A percentile compares a stretch with the other conserved stretches of the same genome.
These are phyloP conservation scores for Microcera coccophila DNA, from an alignment of 2,329 filamentous ascomycete genomes.

Conservation along the genomic window DNA sequence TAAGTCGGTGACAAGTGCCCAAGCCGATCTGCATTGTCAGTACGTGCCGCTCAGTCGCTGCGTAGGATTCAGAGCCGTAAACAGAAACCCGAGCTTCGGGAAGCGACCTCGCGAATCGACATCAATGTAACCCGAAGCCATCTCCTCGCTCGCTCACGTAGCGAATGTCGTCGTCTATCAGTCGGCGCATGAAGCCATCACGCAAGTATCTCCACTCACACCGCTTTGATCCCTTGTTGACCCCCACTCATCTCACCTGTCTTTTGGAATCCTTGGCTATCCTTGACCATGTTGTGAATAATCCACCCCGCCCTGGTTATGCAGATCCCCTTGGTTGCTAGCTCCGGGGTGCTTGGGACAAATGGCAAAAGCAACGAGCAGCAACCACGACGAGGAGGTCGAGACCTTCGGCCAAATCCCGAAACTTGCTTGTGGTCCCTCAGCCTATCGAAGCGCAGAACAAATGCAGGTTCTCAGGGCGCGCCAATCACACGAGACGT, in stretches of 20 bases:
- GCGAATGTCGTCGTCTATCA: background rate
- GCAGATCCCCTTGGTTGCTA: constrained; percentile 14
- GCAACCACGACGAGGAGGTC: constrained; percentile 3
- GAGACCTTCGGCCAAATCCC: constrained; percentile 23
- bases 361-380: constrained; percentile 4
- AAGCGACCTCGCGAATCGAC: background rate
- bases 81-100: background rate
- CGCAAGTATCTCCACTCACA: constrained; percentile 10
- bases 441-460: background rate
- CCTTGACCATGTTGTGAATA: constrained; percentile 17
- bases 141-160: background rate
- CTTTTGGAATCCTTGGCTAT: constrained; percentile 11
- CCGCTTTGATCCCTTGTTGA: background rate
- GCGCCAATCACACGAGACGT: background rate
- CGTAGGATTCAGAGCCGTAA: constrained; percentile 1
- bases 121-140: background rate
- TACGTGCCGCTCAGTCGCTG: no score
- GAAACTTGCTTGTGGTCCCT: constrained; percentile 6
- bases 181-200: constrained; percentile 19
- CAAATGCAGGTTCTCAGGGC: no score
- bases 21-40: constrained; percentile 1
- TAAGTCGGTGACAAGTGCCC: constrained; percentile 16
- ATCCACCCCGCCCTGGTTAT: constrained; percentile 17
- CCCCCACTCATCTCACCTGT: constrained; percentile 13
- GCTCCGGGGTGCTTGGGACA: constrained; percentile 19